Base-by-base conservation (phyloP, 2,329 filamentous ascomycete genomes). In the Xylariaceae sp. region DNA sequence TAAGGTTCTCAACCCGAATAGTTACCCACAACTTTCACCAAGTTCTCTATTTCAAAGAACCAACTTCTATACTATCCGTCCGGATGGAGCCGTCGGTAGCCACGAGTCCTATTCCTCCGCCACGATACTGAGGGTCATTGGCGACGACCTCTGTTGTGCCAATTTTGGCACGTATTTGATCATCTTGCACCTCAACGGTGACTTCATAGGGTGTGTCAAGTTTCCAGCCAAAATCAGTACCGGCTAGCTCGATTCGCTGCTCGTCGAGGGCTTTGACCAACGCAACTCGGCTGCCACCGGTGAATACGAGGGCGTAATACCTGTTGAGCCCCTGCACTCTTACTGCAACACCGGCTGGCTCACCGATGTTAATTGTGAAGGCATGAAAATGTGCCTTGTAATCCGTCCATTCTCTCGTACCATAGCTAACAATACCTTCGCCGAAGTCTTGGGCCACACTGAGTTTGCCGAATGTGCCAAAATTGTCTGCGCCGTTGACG, bases 331-430 rank as follows among this genome's bases (percentile, higher is more conserved):
- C 71, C 45, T 65, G 62, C 1, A 70, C 66, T 2, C 70, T 48
- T 6, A 66, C 52, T 1, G 65, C 68, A 1, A 70, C 48, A n/a
- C 71, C 71, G 1, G 50, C 59, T 1, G 61, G 61, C 2, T 46
- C 49, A 3, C 67, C 70, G 3, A 70, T 41, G 16, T 67, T 67
- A 3, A 73, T 26, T 2, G 37, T 56, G 26, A 74, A 67, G 2
- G 59, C 54, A 0, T 48, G 41, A 0, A 67, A 62, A 2, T 48
- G 52, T 7, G 62, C 59, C 0, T 44, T 51, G 52, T 74, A 73
- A 42, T 70, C 62, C 2, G 40, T 52, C 71, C 71, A 74, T 6
- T 71, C 69, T 1, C 70, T 61, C 12, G 71, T 73, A 2, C 72
- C 73, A 9, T 70, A 65, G 44, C 48, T 62, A 1, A 73, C 54